phyloP scores from a whole-genome alignment of 1,139 yeast species.

The Zygosaccharomyces sapae region DNA sequence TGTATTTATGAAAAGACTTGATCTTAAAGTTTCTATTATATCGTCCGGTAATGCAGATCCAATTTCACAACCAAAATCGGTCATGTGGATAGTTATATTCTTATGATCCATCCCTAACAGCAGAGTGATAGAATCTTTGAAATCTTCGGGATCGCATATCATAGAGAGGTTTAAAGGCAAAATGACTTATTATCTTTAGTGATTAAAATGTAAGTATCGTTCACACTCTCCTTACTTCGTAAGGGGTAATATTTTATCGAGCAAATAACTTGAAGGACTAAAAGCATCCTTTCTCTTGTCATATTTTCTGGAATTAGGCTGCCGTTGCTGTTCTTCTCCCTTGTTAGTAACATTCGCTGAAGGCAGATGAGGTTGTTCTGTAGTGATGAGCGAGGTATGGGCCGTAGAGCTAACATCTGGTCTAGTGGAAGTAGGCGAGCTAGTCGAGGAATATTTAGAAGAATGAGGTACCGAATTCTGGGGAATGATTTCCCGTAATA shows the following conservation, averaged over 20 bases:
- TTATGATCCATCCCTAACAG: slow-evolving; percentile 42
- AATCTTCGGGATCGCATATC: slow-evolving; percentile 34
- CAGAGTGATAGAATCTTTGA: slow-evolving; percentile 41
- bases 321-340: not conserved
- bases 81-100: slow-evolving; percentile 56
- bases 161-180: slow-evolving; percentile 44
- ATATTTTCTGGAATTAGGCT: not conserved
- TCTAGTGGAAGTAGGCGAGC: slow-evolving; percentile 9
- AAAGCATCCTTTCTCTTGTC: slow-evolving; percentile 1
- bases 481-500: slow-evolving; percentile 9
- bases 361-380: not conserved
- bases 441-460: slow-evolving; percentile 8
- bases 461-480: slow-evolving; percentile 5
- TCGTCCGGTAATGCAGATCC: slow-evolving; percentile 57
- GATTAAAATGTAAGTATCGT: slow-evolving; percentile 44
- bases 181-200: slow-evolving; percentile 58
- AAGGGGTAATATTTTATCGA: slow-evolving; percentile 40
- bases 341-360: not conserved
- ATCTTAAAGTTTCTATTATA: slow-evolving; percentile 44
- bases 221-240: slow-evolving; percentile 18
- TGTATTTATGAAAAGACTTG: slow-evolving; percentile 37
- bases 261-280: slow-evolving; percentile 14
- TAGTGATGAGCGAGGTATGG: not conserved
- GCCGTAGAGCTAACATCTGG: not conserved
- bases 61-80: slow-evolving; percentile 62